phyloP scores from a whole-genome alignment of 2,329 filamentous ascomycete genomes.

The Pyrenochaeta sp. region DNA sequence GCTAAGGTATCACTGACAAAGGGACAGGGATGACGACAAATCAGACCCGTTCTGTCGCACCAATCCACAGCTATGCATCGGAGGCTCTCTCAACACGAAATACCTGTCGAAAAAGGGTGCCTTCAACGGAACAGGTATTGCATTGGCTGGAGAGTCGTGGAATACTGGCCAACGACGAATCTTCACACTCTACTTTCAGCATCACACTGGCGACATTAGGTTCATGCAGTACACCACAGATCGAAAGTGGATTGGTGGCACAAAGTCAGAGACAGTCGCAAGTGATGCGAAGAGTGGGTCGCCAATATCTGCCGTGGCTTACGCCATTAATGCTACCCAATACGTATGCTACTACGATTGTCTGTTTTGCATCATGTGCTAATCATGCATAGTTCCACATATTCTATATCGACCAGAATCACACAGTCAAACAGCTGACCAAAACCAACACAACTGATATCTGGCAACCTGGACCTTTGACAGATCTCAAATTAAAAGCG shows the following conservation, averaged over 20 bases:
- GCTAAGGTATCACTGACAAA: conserved; percentile 1
- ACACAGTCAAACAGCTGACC: conserved; percentile 49
- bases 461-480: conserved; percentile 51
- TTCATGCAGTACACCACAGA: conserved; percentile 49
- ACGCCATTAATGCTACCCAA: conserved; percentile 47
- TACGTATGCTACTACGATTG: conserved; percentile 37
- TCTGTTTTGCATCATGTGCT: neutral
- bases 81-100: conserved; percentile 49
- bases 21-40: conserved; percentile 5
- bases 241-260: conserved; percentile 52
- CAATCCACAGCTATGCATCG: conserved; percentile 46
- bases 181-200: conserved; percentile 57
- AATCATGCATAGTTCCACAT: conserved; percentile 44
- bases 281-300: conserved; percentile 55
- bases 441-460: conserved; percentile 51
- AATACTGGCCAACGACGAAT: conserved; percentile 47
- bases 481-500: conserved; percentile 82
- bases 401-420: conserved; percentile 53
- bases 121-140: conserved; percentile 59
- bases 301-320: conserved; percentile 55
- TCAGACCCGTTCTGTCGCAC: conserved; percentile 34
- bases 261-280: conserved; percentile 49
- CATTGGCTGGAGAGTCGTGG: conserved; percentile 55
- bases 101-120: conserved; percentile 54
- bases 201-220: conserved; percentile 54